These are phyloP conservation scores for Botrytis aclada DNA, from an alignment of 2,329 filamentous ascomycete species.

Conservation along the genomic window DNA sequence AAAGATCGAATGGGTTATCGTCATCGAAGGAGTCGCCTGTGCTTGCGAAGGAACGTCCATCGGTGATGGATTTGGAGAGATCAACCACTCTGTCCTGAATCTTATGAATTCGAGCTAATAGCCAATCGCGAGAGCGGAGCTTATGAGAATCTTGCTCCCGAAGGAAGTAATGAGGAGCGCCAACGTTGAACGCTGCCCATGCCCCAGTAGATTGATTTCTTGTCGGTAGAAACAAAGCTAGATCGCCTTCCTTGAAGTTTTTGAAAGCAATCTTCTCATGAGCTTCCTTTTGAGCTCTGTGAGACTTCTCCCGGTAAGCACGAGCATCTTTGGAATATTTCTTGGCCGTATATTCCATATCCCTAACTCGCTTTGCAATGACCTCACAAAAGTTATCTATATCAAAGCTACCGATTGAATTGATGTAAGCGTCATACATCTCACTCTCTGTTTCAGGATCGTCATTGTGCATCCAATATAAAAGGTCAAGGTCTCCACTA, in stretches of 20 bases:
- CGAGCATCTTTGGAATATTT: slow-evolving; percentile 91
- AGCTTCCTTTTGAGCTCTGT: slow-evolving; percentile 75
- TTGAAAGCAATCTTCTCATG: slow-evolving; percentile 96
- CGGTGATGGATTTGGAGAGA: slow-evolving; percentile 69
- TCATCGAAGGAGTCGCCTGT: slow-evolving; percentile 66
- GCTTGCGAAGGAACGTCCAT: slow-evolving; percentile 48
- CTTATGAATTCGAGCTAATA: slow-evolving; percentile 89
- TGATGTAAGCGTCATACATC: slow-evolving; percentile 73
- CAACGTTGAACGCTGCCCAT: slow-evolving; percentile 98
- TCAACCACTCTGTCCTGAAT: slow-evolving; percentile 94
- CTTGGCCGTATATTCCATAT: slow-evolving; percentile 87
- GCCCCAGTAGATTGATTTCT: slow-evolving; percentile 90
- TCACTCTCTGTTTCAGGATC: slow-evolving; percentile 64
- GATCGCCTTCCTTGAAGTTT: slow-evolving; percentile 93
- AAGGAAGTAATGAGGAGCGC: slow-evolving; percentile 94
- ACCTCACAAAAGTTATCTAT: slow-evolving; percentile 81
- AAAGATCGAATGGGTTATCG: slow-evolving; percentile 95
- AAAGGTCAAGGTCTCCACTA: slow-evolving; percentile 64
- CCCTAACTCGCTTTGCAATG: slow-evolving; percentile 84
- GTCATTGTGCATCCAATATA: slow-evolving; percentile 77
- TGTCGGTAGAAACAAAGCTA: slow-evolving; percentile 91
- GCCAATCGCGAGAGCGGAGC: slow-evolving; percentile 82
- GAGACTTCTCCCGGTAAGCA: slow-evolving; percentile 82
- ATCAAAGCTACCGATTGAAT: slow-evolving; percentile 73
- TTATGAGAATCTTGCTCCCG: slow-evolving; percentile 89